Base-by-base conservation (phyloP, 2,329 filamentous ascomycete genomes). In the Xylariales sp. region DNA sequence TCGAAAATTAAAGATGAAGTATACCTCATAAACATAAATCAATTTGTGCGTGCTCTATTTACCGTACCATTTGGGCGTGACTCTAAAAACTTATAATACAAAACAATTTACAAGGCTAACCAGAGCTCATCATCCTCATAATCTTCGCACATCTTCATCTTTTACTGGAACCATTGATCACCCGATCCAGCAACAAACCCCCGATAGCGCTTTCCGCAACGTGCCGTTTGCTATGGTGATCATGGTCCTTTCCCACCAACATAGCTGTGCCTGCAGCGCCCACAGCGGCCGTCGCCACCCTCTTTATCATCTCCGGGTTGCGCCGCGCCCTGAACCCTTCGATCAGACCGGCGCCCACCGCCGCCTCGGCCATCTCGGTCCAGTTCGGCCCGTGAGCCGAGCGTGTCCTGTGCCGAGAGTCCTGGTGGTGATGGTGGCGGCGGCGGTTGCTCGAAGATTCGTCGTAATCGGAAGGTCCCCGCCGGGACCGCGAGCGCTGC, bases 211-310 rank as follows among this genome's bases (percentile, higher is more conserved):
- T 52, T 33, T 51, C 50, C 14, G 47, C 18, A 1, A 49, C 30
- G 16, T 50, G 50, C 15, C 45, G 40, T 34, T 44, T 54, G 15
- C 44, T 44, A 38, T 46, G 51, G 2, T 34, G 31, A 3, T 41
- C 44, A 6, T 29, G 18, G 2, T 40, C 37, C 13, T 41, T 41
- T 7, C 42, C 43, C 10, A 56, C 33, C 29, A 47, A 41, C 15
- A 47, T 42, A 15, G 54, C 48, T 17, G 52, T 54, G 4, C 47
- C 47, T 4, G 50, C 53, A 1, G 53, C 53, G 2, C 51, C 50
- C 13, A 51, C 39, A 4, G 53, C 53, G 14, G 53, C 53, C 23
- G 53, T 56, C 4, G 52, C 53, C 12, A 54, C 46, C 20, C 53
- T 40, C 30, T 37, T 24, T 4, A 40, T 37, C 29, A 43, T 40